A percentile compares a stretch with the other conserved stretches of the same genome.
Evolutionary conservation across 129 eudicot species (phyloP).

Genomic region (Tagetes erecta): DNA sequence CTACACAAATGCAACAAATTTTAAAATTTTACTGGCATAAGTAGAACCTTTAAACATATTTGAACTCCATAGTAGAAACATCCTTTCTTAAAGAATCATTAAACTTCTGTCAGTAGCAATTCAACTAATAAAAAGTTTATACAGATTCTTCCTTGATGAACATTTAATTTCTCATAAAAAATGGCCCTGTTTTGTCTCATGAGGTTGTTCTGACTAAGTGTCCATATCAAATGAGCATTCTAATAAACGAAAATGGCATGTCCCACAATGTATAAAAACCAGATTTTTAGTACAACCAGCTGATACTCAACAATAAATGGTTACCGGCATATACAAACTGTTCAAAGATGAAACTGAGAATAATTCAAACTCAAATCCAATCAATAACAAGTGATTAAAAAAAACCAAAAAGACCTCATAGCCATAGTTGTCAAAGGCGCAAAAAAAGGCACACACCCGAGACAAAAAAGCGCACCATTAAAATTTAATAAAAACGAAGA

Average conservation of each 20-base stretch:
- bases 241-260: background rate
- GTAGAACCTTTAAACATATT: background rate
- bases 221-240: background rate
- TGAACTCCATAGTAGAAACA: background rate
- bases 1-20: background rate
- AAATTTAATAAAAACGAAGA: too few relatives aligned
- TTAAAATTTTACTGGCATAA: background rate
- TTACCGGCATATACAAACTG: background rate
- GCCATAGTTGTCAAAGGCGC: too few relatives aligned
- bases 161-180: background rate
- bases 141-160: background rate
- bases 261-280: background rate
- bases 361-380: too few relatives aligned
- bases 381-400: too few relatives aligned
- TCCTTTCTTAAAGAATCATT: background rate
- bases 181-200: background rate
- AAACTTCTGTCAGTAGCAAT: background rate
- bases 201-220: background rate
- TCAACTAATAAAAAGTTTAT: too few relatives aligned
- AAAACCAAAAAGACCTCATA: too few relatives aligned
- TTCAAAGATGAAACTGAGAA: background rate
- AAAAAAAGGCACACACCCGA: too few relatives aligned
- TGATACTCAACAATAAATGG: background rate
- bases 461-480: too few relatives aligned
- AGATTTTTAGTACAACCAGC: background rate